Evolutionary conservation across 371 early-diverging fungal species (phyloP), one percentile per base, ranked within the genome.

Genomic region (Smittium culicis): DNA sequence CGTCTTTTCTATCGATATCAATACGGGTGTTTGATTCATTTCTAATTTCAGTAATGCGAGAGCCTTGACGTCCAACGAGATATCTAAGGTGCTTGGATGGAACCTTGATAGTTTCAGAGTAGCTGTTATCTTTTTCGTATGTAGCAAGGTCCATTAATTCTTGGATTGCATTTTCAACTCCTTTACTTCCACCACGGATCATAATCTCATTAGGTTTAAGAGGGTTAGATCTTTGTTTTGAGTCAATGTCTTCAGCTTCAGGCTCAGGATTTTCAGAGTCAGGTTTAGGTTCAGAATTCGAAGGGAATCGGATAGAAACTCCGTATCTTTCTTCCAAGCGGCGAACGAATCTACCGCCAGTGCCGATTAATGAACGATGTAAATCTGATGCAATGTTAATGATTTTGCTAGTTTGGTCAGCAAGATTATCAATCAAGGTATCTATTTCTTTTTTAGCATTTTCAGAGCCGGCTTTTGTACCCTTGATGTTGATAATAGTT

Each of bases 291-390:
- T 28, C 25, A 54, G 20, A 77, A 2, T 32, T 24, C 34, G 29
- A 31, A 24, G 90, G 89, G 82, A 90, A 91, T 68, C 82, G 79
- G 68, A 91, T 83, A 65, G 80, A 80, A 54, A 90, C 90, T 29
- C 78, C 79, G 70, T 90, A 90, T 70, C 86, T 90, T 63, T 89
- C 89, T 72, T 90, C 90, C 35, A 91, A 77, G 54, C 88, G 85
- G 72, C 83, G 82, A 61, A 89, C 90, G 73, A 86, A 89, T 63
- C 81, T 81, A 34, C 92, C 92, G 68, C 80, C 82, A 57, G 81
- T 70, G 56, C 92, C 92, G 72, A 91, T 90, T 66, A 91, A 77
- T 66, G 83, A 79, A 61, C 83, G 81, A 74, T 91, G 90, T 74
- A 82, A 84, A 66, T 80, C 80, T 32, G 76, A 76, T 28, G 86